These are phyloP conservation scores for Penicillium herquei DNA, from an alignment of 495 filamentous ascomycete species.

Conservation along the genomic window DNA sequence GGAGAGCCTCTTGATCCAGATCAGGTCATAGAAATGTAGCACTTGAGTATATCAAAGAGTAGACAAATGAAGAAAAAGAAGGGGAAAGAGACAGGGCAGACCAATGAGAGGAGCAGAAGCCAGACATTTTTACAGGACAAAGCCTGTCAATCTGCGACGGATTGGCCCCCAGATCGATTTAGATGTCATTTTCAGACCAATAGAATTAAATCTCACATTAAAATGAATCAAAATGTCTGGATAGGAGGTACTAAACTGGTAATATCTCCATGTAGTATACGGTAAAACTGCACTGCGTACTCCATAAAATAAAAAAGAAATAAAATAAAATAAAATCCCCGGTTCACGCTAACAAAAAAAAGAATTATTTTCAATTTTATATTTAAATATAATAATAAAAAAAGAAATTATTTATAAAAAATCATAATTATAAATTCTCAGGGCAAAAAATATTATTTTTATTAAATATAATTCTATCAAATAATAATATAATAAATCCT, in stretches of 20 bases:
- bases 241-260: too few relatives aligned
- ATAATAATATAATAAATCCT: slow-evolving; percentile 6
- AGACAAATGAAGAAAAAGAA: neutral
- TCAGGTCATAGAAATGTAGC: neutral
- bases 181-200: too few relatives aligned
- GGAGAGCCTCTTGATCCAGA: too few relatives aligned
- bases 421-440: too few relatives aligned
- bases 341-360: neutral
- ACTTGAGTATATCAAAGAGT: neutral
- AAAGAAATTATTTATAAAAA: neutral
- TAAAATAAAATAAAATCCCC: neutral
- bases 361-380: too few relatives aligned
- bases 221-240: too few relatives aligned
- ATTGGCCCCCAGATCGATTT: too few relatives aligned
- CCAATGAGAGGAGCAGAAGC: neutral
- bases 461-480: slow-evolving; percentile 3
- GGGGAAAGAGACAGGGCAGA: neutral
- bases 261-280: too few relatives aligned
- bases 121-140: neutral
- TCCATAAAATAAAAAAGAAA: neutral
- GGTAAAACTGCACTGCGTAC: too few relatives aligned
- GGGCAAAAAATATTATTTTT: neutral
- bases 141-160: neutral
- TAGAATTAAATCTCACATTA: too few relatives aligned
- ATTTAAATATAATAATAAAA: neutral